A percentile compares a stretch with the other conserved stretches of the same genome.
These are phyloP conservation scores for Rubia peregrina DNA, from an alignment of 305 asterid genomes.

Conservation along the genomic window DNA sequence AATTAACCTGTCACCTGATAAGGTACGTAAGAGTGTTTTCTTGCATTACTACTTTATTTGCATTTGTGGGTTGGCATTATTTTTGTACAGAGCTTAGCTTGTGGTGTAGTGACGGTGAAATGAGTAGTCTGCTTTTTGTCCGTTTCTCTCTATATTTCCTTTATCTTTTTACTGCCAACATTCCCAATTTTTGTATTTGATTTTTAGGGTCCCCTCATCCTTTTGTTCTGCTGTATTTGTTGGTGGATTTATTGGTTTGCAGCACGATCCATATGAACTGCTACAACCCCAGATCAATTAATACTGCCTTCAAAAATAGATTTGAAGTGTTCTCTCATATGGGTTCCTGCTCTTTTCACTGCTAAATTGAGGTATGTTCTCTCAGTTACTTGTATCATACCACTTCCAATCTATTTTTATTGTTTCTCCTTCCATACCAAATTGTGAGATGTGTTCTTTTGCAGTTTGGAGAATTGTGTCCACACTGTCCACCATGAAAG, in stretches of 20 bases:
- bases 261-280: constrained; percentile 31
- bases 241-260: constrained; percentile 31
- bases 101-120: constrained; percentile 39
- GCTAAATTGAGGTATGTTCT: constrained; percentile 35
- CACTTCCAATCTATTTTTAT: background rate
- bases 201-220: constrained; percentile 25
- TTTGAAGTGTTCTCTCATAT: constrained; percentile 20
- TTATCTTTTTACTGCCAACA: constrained; percentile 19
- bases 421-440: constrained; percentile 2
- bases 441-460: constrained; percentile 8
- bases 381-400: background rate
- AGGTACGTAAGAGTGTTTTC: background rate
- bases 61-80: constrained; percentile 13
- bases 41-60: background rate
- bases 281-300: constrained; percentile 24
- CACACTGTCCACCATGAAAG: constrained; percentile 50
- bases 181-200: constrained; percentile 32
- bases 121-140: constrained; percentile 48
- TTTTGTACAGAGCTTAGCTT: constrained; percentile 19
- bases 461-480: background rate
- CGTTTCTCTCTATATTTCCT: constrained; percentile 24
- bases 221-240: constrained; percentile 13
- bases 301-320: constrained; percentile 11
- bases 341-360: constrained; percentile 19
- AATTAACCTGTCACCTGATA: constrained; percentile 13